Percentiles rank a stretch among this genome's conserved stretches.
phyloP scores from a whole-genome alignment of 148 eudicot genomes.

The Pharnaceum exiguum region DNA sequence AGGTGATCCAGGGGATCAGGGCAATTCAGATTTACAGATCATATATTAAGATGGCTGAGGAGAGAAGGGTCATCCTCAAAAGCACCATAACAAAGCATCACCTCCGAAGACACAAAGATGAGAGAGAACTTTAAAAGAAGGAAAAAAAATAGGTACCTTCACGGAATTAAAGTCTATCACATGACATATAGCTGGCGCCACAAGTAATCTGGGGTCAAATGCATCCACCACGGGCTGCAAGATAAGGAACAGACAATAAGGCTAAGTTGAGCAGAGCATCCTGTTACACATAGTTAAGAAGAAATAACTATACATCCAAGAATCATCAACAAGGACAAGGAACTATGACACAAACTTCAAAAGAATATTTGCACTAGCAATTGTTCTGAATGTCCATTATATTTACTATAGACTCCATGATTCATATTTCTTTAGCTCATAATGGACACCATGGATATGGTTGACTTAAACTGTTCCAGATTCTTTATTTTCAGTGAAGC shows the following conservation, averaged over 20 bases:
- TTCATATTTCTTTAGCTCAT: no score
- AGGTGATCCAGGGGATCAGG: background rate
- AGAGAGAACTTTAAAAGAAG: background rate
- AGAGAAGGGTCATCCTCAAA: background rate
- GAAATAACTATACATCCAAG: background rate
- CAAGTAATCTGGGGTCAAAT: slow-evolving; percentile 93
- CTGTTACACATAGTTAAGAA: background rate
- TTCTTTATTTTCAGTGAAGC: no score
- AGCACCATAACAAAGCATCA: background rate
- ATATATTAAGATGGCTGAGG: background rate
- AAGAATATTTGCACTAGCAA: no score
- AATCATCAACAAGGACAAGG: background rate
- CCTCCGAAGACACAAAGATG: background rate
- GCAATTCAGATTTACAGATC: background rate
- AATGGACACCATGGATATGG: no score
- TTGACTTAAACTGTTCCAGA: no score
- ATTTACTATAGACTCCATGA: no score
- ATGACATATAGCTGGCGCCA: slow-evolving; percentile 84
- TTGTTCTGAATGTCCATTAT: no score
- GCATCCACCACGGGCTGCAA: slow-evolving; percentile 99
- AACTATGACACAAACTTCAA: background rate
- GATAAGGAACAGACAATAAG: slow-evolving; percentile 7
- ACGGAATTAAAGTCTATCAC: slow-evolving; percentile 68
- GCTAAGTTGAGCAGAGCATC: slow-evolving; percentile 3
- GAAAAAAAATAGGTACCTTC: slow-evolving; percentile 43